phyloP scores from a whole-genome alignment of 1,139 yeast species.

The Hyphopichia wangnamkhiaoensis region DNA sequence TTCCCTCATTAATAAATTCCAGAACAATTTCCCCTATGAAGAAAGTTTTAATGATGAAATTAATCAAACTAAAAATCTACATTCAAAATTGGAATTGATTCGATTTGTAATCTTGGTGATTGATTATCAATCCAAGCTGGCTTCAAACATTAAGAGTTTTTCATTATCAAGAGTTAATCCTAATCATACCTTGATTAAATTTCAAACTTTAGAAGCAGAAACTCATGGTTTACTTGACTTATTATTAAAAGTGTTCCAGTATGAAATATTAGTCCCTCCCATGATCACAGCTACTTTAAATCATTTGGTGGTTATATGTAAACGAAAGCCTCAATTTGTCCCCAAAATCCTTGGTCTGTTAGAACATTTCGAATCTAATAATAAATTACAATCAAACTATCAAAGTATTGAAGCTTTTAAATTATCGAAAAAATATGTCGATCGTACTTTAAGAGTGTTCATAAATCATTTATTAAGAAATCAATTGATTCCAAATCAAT shows the following conservation, averaged over 20 bases:
- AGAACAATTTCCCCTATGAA: slow-evolving; percentile 43
- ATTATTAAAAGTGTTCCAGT: slow-evolving; percentile 55
- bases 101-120: slow-evolving; percentile 75
- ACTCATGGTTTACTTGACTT: slow-evolving; percentile 69
- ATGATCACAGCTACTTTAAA: slow-evolving; percentile 57
- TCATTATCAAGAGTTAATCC: slow-evolving; percentile 62
- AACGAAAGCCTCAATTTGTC: slow-evolving; percentile 57
- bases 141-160: slow-evolving; percentile 34
- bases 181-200: slow-evolving; percentile 67
- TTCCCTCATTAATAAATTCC: slow-evolving; percentile 36
- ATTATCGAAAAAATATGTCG: slow-evolving; percentile 42
- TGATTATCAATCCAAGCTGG: slow-evolving; percentile 64
- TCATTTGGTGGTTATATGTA: slow-evolving; percentile 52
- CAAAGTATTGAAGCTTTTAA: slow-evolving; percentile 46
- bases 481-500: slow-evolving; percentile 35
- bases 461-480: slow-evolving; percentile 36
- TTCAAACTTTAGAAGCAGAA: slow-evolving; percentile 62
- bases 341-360: slow-evolving; percentile 40
- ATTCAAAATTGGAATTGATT: slow-evolving; percentile 63
- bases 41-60: slow-evolving; percentile 51
- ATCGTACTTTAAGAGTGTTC: slow-evolving; percentile 40
- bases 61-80: slow-evolving; percentile 51
- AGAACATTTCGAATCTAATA: slow-evolving; percentile 38
- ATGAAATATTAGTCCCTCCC: slow-evolving; percentile 57
- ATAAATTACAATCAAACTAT: slow-evolving; percentile 46